phyloP scores from a whole-genome alignment of 305 asterid species.

The Fraxinus nigra region DNA sequence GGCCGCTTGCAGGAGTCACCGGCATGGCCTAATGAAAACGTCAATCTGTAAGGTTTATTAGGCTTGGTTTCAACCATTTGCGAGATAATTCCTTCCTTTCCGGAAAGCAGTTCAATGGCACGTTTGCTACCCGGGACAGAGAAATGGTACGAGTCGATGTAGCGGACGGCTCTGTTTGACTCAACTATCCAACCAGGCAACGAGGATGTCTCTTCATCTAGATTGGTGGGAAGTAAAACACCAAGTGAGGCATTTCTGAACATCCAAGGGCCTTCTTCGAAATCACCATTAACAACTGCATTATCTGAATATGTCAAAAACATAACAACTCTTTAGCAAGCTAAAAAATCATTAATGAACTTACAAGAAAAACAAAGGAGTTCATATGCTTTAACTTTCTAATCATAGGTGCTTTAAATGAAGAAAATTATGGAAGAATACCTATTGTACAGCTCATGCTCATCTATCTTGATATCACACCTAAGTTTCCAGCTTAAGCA shows the following conservation, averaged over 20 bases:
- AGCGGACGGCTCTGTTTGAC: slow-evolving; percentile 91
- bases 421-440: neutral
- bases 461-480: neutral
- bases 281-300: slow-evolving; percentile 86
- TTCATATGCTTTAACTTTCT: neutral
- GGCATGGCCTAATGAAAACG: slow-evolving; percentile 77
- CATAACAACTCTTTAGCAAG: slow-evolving; percentile 4
- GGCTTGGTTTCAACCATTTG: slow-evolving; percentile 92
- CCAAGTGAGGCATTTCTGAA: slow-evolving; percentile 86
- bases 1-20: slow-evolving; percentile 85
- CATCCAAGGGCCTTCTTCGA: slow-evolving; percentile 98
- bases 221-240: slow-evolving; percentile 88
- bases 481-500: neutral
- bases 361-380: neutral
- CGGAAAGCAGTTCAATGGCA: slow-evolving; percentile 79
- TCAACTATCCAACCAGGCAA: slow-evolving; percentile 98
- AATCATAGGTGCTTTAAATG: neutral
- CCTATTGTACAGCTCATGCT: neutral
- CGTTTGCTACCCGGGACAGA: slow-evolving; percentile 84
- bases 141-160: slow-evolving; percentile 78
- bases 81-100: slow-evolving; percentile 92
- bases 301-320: slow-evolving; percentile 44
- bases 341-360: neutral
- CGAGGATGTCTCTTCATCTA: slow-evolving; percentile 80
- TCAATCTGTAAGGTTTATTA: slow-evolving; percentile 56